Conservation (phyloP, 306 rosid species). For the Carpinus fangiana region DNA sequence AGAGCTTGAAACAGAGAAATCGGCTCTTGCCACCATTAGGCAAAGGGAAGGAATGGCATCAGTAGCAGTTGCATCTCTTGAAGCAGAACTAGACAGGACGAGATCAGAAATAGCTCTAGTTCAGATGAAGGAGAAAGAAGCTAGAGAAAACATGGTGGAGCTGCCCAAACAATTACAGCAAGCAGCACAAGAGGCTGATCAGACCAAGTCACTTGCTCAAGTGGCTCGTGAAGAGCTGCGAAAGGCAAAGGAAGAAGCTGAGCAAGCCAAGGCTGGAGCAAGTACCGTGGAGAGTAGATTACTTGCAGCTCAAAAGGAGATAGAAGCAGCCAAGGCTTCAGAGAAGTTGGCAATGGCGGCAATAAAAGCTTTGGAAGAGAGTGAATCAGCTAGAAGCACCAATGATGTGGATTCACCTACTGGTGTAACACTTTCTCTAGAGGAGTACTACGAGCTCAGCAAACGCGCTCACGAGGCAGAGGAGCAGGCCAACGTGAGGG, state of each 20-base stretch:
- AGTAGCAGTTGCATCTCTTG: slow-evolving; percentile 83
- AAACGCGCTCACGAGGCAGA: slow-evolving; percentile 93
- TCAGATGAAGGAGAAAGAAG: slow-evolving; percentile 95
- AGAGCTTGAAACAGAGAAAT: slow-evolving; percentile 83
- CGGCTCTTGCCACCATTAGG: slow-evolving; percentile 58
- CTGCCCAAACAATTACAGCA: slow-evolving; percentile 78
- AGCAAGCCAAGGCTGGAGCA: slow-evolving; percentile 94
- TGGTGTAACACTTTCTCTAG: slow-evolving; percentile 80
- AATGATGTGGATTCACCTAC: slow-evolving; percentile 52
- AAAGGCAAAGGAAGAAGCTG: slow-evolving; percentile 75
- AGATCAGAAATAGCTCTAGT: slow-evolving; percentile 82
- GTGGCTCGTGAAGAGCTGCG: slow-evolving; percentile 68
- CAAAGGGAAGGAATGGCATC: slow-evolving; percentile 99
- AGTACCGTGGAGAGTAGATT: slow-evolving; percentile 84
- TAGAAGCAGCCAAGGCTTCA: slow-evolving; percentile 94
- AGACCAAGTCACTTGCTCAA: slow-evolving; percentile 77
- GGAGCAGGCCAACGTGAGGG: slow-evolving; percentile 78
- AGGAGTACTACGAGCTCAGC: slow-evolving; percentile 94
- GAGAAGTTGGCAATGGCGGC: slow-evolving; percentile 88
- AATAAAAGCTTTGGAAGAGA: slow-evolving; percentile 91
- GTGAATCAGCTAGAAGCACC: slow-evolving; percentile 62
- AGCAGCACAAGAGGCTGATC: slow-evolving; percentile 80
- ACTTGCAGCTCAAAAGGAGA: slow-evolving; percentile 87
- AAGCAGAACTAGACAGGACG: slow-evolving; percentile 82
- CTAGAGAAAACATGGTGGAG: slow-evolving; percentile 68